A percentile compares a stretch with the other conserved stretches of the same genome.
Evolutionary conservation across 805 yeast genomes (phyloP).

Genomic region (Dipodascus geniculatus): DNA sequence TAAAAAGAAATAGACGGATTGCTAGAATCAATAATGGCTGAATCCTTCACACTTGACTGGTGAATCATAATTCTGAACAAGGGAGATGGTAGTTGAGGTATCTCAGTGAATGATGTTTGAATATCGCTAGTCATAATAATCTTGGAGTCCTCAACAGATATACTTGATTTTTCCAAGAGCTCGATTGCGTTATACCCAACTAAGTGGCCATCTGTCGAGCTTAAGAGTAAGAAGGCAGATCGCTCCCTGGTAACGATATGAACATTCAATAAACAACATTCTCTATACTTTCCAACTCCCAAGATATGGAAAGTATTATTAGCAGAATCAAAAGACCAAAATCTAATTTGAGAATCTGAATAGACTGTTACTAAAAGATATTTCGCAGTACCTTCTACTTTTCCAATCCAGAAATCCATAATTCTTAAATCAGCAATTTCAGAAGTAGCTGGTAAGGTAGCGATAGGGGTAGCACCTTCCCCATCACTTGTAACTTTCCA

Average conservation of each 20-base stretch:
- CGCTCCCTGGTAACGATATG: constrained; percentile 30
- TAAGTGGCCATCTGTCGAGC: constrained; percentile 79
- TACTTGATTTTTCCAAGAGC: neutral
- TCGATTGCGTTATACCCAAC: constrained; percentile 45
- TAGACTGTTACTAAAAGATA: constrained; percentile 59
- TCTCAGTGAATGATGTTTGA: neutral
- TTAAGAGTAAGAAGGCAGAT: constrained; percentile 33
- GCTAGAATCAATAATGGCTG: constrained; percentile 25
- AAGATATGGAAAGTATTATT: constrained; percentile 33
- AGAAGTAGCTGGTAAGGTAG: constrained; percentile 43
- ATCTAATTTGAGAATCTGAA: constrained; percentile 68
- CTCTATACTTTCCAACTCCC: constrained; percentile 42
- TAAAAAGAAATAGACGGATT: constrained; percentile 21
- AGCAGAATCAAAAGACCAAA: constrained; percentile 42
- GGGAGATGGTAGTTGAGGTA: neutral
- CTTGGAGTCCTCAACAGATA: neutral
- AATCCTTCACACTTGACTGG: constrained; percentile 72
- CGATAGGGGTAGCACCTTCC: constrained; percentile 28
- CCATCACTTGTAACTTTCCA: constrained; percentile 54
- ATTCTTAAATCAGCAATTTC: constrained; percentile 74
- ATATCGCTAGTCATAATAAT: neutral
- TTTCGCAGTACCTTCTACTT: constrained; percentile 11
- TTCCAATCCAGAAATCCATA: constrained; percentile 63
- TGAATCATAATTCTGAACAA: constrained; percentile 41
- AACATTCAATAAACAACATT: constrained; percentile 67